phyloP scores from a whole-genome alignment of 2,329 filamentous ascomycete species.

The Trichoderma atroviride region DNA sequence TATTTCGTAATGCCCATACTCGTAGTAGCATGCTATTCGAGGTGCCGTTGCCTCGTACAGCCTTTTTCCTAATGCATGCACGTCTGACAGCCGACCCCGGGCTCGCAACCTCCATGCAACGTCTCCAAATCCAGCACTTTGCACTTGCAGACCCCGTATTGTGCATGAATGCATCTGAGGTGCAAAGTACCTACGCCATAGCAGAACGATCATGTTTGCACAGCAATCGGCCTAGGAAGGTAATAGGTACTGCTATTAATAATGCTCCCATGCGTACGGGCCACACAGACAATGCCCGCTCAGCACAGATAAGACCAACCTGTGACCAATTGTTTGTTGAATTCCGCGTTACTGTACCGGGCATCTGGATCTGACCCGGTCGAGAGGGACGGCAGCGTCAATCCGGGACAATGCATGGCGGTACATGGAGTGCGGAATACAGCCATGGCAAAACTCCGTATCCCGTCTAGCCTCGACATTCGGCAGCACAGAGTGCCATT shows the following conservation, averaged over 20 bases:
- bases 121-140: conserved; percentile 9
- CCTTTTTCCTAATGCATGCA: conserved; percentile 18
- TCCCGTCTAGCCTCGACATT: not conserved
- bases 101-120: conserved; percentile 25
- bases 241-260: not conserved
- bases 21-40: not conserved
- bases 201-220: not conserved
- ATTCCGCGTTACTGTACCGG: not conserved
- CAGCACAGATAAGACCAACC: conserved; percentile 4
- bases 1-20: not conserved
- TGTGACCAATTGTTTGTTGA: not conserved
- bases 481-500: not conserved
- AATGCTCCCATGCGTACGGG: not conserved
- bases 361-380: conserved; percentile 16
- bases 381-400: not conserved
- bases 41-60: conserved; percentile 7
- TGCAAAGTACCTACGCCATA: not conserved
- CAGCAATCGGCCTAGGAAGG: not conserved
- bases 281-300: not conserved
- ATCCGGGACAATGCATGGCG: not conserved
- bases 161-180: not conserved
- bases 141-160: conserved; percentile 1
- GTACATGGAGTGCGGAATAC: not conserved
- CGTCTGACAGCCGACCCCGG: conserved; percentile 23
- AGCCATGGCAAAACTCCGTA: conserved; percentile 2